Base-by-base conservation (phyloP, 352 stramenopile species). In the Globisporangium polare region DNA sequence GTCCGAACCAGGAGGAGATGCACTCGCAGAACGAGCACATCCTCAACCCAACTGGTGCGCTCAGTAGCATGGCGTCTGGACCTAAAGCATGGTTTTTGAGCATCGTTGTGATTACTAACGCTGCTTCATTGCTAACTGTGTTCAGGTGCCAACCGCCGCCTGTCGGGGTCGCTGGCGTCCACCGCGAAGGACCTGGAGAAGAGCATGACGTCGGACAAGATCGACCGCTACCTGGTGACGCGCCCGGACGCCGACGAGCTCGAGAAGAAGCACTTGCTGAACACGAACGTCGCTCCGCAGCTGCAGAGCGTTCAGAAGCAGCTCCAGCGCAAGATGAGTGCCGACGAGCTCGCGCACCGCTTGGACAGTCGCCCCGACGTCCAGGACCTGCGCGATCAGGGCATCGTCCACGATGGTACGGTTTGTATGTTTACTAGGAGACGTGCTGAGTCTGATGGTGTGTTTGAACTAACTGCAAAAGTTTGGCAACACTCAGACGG, bases 241-340 rank as follows among this genome's bases (percentile, higher is more conserved):
- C 84, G 84, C 27, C 84, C 84, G 0, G 82, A 92, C 43, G 58
- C 67, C 0, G 73, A 88, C 35, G 74, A 75, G 24, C 70, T 89
- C 17, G 74, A 88, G 53, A 69, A 88, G 54, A 71, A 71, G 51
- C 76, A 89, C 29, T 59, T 90, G 65, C 65, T 92, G 22, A 76
- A 79, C 18, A 71, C 72, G 5, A 83, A 59, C 37, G 75, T 90
- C 5, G 77, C 84, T 12, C 67, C 80, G 1, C 70, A 73, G 47
- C 62, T 95, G 5, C 82, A 91, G 59, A 69, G 77, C 55, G 81
- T 92, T 2, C 82, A 91, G 62, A 89, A 88, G 64, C 70, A 90
- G 39, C 73, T 95, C 10, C 81, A 92, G 60, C 80, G 70, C 37
- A 72, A 84, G 56, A 81, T 95, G 75, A 87, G 78, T 60, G 76